Evolutionary conservation across 2,329 filamentous ascomycete species (phyloP).

Genomic region (Periglandula ipomoeae): DNA sequence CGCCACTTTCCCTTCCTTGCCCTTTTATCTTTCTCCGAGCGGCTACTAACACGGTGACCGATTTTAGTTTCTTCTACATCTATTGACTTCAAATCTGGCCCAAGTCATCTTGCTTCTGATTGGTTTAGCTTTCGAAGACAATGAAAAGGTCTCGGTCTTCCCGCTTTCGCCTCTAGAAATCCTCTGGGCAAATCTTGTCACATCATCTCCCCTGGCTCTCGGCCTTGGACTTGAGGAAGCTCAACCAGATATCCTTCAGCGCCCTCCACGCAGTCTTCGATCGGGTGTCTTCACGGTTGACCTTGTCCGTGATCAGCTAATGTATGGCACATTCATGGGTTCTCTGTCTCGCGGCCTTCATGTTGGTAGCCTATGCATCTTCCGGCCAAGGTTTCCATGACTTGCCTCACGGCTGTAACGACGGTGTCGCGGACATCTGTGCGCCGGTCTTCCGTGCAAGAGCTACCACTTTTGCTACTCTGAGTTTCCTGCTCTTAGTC

Average conservation of each 20-base stretch:
- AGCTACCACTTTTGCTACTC: conserved; percentile 58
- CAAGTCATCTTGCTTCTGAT: conserved; percentile 62
- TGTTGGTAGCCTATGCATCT: conserved; percentile 45
- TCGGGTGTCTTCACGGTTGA: conserved; percentile 43
- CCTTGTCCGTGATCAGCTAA: conserved; percentile 21
- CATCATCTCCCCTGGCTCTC: conserved; percentile 61
- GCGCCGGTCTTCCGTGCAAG: conserved; percentile 53
- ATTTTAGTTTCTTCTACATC: conserved; percentile 50
- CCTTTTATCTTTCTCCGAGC: too few species aligned
- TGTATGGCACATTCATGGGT: conserved; percentile 58
- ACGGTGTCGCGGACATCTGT: conserved; percentile 39
- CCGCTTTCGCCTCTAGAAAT: conserved; percentile 65
- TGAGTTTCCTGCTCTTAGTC: conserved; percentile 59
- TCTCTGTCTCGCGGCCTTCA: conserved; percentile 52
- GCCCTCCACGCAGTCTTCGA: conserved; percentile 53
- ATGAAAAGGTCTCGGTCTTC: conserved; percentile 50
- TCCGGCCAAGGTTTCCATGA: conserved; percentile 34
- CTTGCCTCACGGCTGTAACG: conserved; percentile 51
- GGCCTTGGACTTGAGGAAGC: conserved; percentile 64
- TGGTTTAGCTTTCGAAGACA: conserved; percentile 60
- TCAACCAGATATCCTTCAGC: conserved; percentile 56
- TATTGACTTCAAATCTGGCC: conserved; percentile 61
- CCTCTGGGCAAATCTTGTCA: conserved; percentile 69
- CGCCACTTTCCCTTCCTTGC: too few species aligned
- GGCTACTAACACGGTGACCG: neutral